These are phyloP conservation scores for Calonectria henricotiae DNA, from an alignment of 2,329 filamentous ascomycete species.

Conservation along the genomic window DNA sequence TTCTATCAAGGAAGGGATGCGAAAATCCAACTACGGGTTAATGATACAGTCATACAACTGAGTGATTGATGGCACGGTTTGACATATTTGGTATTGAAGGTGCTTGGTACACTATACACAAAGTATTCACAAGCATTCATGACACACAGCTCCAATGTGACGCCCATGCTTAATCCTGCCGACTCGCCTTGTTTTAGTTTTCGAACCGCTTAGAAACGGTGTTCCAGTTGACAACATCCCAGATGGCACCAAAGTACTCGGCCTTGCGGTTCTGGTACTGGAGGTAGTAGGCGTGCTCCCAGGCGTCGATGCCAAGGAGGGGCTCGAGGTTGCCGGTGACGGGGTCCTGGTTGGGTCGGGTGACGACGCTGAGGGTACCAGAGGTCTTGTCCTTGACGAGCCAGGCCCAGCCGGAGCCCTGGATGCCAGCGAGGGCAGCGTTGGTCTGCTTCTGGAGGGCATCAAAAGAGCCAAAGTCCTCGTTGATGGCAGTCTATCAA, in stretches of 20 bases:
- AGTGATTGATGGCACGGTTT: conserved; percentile 34
- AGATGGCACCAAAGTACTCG: conserved; percentile 94
- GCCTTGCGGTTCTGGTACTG: conserved; percentile 98
- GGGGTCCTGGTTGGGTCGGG: conserved; percentile 90
- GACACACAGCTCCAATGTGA: conserved; percentile 5
- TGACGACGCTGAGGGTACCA: conserved; percentile 76
- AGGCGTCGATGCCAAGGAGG: conserved; percentile 91
- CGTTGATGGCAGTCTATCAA: conserved; percentile 71
- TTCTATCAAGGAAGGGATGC: background rate
- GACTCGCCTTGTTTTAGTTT: conserved; percentile 55
- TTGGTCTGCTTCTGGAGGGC: conserved; percentile 79
- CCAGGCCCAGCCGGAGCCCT: conserved; percentile 95
- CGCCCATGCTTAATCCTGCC: conserved; percentile 12
- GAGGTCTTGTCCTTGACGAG: conserved; percentile 80
- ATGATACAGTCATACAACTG: background rate
- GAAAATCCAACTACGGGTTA: background rate
- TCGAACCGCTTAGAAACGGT: conserved; percentile 84
- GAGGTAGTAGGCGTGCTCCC: conserved; percentile 97
- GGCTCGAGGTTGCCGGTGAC: conserved; percentile 88
- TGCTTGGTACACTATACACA: conserved; percentile 45
- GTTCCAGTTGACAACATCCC: conserved; percentile 98
- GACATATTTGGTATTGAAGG: conserved; percentile 34
- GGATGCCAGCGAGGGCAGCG: conserved; percentile 79
- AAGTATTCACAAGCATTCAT: conserved; percentile 40
- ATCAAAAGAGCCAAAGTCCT: conserved; percentile 78